Base-by-base conservation (phyloP, 805 yeast genomes). In the Blastobotrys terrestris region DNA sequence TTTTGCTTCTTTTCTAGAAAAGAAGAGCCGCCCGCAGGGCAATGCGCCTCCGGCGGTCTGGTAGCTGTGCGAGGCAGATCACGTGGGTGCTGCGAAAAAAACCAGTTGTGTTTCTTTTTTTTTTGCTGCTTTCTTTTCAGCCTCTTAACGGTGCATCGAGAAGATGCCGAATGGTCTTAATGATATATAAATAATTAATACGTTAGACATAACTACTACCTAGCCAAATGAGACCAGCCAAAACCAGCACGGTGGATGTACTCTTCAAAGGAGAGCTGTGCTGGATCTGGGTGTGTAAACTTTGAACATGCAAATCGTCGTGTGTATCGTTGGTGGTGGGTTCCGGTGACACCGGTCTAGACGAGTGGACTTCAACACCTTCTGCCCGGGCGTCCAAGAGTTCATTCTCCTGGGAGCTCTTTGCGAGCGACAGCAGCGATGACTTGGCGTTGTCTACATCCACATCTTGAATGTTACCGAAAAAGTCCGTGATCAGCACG, bases 401-500 rank as follows among this genome's bases (percentile, higher is more conserved):
- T 26, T 26, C 31, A 16, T 48, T 40, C 15, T 48, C 21, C 14
- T 21, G 20, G 6, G 50, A 16, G 16, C 39, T 39, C 31, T 48
- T 47, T 22, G 54, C 21, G 47, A 55, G 41, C 39, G 49, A 41
- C 16, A 59, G 52, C 8, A 59, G 5, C 31, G 56, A 55, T 21
- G 44, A 18, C 39, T 54, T 58, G n/a, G 42, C 78, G 7, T 74
- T 74, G 61, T 83, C 89, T n/a, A 81, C 69, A 2, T 85, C 77
- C 1, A 87, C 86, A 52, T 83, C 81, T 67, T 90, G 97, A 18
- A 90, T 86, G 60, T 89, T 89, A 1, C 97, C 99, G 61, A 94
- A 91, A 67, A 94, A 94, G 65, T 94, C 98, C 0, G 98, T 91
- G 58, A 94, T 78, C 51, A 81, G 71, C 2, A 90, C 95, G 43